Evolutionary conservation across 1,284 basidiomycete genomes (phyloP).

Genomic region (Cryptococcus sp.): DNA sequence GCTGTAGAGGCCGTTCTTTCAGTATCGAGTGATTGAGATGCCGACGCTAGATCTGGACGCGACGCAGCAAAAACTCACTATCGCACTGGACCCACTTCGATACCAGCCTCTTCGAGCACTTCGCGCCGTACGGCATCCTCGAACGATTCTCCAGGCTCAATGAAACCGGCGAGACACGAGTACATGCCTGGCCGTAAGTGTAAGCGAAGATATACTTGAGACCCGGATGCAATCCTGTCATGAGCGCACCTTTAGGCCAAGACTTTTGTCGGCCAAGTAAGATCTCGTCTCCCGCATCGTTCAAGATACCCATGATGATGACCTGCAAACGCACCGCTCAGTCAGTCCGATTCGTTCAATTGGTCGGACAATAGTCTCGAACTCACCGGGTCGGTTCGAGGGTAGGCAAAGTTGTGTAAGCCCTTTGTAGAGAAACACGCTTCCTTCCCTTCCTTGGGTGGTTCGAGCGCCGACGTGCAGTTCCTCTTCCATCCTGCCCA

Average conservation of each 20-base stretch:
- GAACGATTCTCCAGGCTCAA: conserved; percentile 90
- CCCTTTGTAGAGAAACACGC: conserved; percentile 64
- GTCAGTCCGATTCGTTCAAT: neutral
- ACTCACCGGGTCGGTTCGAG: conserved; percentile 70
- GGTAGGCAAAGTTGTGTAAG: conserved; percentile 84
- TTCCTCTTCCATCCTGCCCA: conserved; percentile 96
- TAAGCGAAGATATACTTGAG: neutral
- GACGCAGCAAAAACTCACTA: conserved; percentile 62
- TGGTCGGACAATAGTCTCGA: no score
- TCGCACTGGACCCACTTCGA: conserved; percentile 76
- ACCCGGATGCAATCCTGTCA: conserved; percentile 20
- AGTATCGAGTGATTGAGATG: neutral
- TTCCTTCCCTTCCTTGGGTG: conserved; percentile 30
- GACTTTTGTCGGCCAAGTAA: conserved; percentile 75
- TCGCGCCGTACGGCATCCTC: conserved; percentile 93
- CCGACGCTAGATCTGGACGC: neutral
- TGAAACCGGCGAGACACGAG: conserved; percentile 86
- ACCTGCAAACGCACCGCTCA: conserved; percentile 55
- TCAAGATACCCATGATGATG: conserved; percentile 87
- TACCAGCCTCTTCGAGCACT: conserved; percentile 92
- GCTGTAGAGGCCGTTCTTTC: conserved; percentile 19
- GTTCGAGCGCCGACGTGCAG: conserved; percentile 64
- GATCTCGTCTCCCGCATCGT: conserved; percentile 74
- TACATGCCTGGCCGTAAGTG: conserved; percentile 57
- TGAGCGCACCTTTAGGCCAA: conserved; percentile 53